Evolutionary conservation across 371 early-diverging fungal species (phyloP), one percentile per base, ranked within the genome.

Genomic region (Rhizopus arrhizus): DNA sequence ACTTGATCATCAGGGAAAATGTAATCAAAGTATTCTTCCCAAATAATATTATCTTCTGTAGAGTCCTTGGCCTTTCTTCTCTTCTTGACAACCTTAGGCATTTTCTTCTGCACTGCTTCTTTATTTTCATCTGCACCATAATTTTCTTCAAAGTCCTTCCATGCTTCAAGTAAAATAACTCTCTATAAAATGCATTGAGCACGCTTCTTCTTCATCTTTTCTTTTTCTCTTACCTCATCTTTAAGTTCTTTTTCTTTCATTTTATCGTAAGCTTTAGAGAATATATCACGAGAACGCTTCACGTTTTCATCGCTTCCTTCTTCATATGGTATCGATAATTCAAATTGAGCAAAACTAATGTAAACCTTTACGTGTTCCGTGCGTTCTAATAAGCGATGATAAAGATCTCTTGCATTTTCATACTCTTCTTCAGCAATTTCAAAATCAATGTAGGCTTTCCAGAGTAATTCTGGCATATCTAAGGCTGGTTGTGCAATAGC

Each of bases 1-100:
- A 80, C 84, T 64, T 78, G 66, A 51, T 98, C 98, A 64, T 97
- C 98, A 15, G 98, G 97, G 82, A 96, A 98, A 59, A 97, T 89
- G 79, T 96, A 97, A 58, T 97, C 97, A 78, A 88, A 92, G 89
- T 95, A 97, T 81, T 98, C 98, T 70, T 97, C 98, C 90, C 90
- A 87, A 33, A 88, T 78, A 33, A 84, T 77, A 47, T 85, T 86
- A 12, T 79, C 86, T n/a, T 77, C 81, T 22, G 72, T 75, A 29
- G 85, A 85, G 32, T 85, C 85, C 4, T 74, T 77, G 13, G 81
- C 79, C 74, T 83, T 64, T 71, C 85, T 79, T 68, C 95, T 86
- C 75, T 90, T 92, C 75, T 95, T 95, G 70, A 97, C 96, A 34
- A 91, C 85, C 65, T 87, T 87, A 40, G 98, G 98, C 87, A 94